phyloP scores from a whole-genome alignment of 805 yeast species.

The Jamesozyma hellenica region DNA sequence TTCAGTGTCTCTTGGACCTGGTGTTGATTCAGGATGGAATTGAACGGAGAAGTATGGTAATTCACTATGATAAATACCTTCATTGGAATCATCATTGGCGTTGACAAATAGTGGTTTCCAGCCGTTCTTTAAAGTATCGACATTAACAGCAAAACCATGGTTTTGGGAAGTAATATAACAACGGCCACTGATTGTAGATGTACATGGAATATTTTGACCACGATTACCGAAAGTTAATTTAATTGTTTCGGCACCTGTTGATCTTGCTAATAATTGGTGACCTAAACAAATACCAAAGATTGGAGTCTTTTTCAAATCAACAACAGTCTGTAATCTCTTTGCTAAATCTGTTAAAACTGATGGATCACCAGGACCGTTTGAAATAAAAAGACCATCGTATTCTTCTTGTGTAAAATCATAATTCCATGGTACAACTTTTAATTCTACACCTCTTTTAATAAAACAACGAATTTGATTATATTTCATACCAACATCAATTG shows the following conservation, averaged over 20 bases:
- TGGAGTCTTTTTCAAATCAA: conserved; percentile 68
- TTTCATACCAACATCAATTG: conserved; percentile 96
- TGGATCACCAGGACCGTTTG: conserved; percentile 99
- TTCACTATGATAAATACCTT: conserved; percentile 87
- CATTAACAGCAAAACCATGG: conserved; percentile 96
- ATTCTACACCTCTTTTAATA: conserved; percentile 90
- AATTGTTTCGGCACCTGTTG: conserved; percentile 85
- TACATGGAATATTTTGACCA: conserved; percentile 97
- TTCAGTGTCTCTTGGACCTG: conserved; percentile 99
- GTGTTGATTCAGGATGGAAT: conserved; percentile 98
- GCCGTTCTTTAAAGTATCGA: conserved; percentile 55
- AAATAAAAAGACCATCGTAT: conserved; percentile 90
- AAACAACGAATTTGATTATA: conserved; percentile 96
- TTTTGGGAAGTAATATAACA: conserved; percentile 98
- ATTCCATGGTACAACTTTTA: conserved; percentile 92
- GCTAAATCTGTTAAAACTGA: conserved; percentile 66
- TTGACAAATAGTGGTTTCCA: conserved; percentile 95
- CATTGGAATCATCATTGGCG: conserved; percentile 95
- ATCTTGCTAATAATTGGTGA: conserved; percentile 91
- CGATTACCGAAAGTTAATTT: conserved; percentile 97
- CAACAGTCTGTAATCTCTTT: conserved; percentile 44
- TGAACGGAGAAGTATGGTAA: conserved; percentile 95
- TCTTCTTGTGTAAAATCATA: conserved; percentile 71
- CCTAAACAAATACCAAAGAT: conserved; percentile 97
- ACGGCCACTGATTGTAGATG: conserved; percentile 80